Conservation (phyloP, 306 rosid species). For the Dicorynia guianensis region DNA sequence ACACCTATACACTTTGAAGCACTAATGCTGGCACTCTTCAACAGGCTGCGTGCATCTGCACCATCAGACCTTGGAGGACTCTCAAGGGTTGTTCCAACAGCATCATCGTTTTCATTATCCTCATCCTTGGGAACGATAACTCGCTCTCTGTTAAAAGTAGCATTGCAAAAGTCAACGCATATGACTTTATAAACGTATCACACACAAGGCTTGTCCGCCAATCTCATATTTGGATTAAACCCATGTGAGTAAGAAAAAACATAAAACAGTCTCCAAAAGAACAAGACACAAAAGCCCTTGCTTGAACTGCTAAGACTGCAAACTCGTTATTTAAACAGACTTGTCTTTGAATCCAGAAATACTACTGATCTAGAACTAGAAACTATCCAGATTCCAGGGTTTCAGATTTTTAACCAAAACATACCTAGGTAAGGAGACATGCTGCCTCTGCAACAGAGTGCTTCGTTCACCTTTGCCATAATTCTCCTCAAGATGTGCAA, state of each 20-base stretch:
- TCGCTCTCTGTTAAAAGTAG: constrained; percentile 69
- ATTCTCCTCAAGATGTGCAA: constrained; percentile 96
- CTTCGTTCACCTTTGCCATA: constrained; percentile 78
- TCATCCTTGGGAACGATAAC: constrained; percentile 73
- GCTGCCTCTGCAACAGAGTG: constrained; percentile 84
- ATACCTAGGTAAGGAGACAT: constrained; percentile 94
- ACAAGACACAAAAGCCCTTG: no score
- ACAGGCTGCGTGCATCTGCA: constrained; percentile 68
- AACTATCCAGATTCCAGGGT: not conserved
- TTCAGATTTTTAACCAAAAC: constrained; percentile 31
- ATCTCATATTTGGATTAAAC: not conserved
- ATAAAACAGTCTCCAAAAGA: no score
- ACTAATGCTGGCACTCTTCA: constrained; percentile 97
- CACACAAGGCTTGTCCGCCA: constrained; percentile 12
- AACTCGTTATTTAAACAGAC: no score
- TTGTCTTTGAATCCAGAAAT: not conserved
- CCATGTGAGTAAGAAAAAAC: no score
- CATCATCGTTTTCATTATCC: constrained; percentile 46
- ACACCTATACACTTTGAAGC: constrained; percentile 86
- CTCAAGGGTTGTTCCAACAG: constrained; percentile 59
- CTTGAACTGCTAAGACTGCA: no score
- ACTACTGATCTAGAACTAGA: constrained; percentile 10
- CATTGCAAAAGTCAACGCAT: constrained; percentile 18
- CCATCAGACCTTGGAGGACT: constrained; percentile 63
- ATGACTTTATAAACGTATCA: not conserved